phyloP scores from a whole-genome alignment of 495 filamentous ascomycete genomes.

The Podospora australis region DNA sequence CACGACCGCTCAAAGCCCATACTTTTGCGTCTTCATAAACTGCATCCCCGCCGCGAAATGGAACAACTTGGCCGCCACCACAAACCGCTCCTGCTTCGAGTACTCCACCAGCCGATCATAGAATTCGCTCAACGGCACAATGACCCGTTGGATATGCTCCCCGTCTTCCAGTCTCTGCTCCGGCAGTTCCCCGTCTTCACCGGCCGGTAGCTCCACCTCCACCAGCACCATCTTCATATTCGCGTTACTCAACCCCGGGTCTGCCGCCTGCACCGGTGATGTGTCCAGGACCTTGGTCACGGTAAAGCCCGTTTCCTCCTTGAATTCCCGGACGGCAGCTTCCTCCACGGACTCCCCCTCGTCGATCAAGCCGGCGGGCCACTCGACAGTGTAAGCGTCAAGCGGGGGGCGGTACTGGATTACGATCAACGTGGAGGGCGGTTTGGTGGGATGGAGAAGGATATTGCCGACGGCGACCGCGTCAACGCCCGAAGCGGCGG shows the following conservation, averaged over 20 bases:
- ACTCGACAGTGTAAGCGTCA: conserved; percentile 68
- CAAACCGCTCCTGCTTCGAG: conserved; percentile 26
- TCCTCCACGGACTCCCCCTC: conserved; percentile 68
- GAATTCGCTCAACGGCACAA: conserved; percentile 56
- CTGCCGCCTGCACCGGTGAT: conserved; percentile 33
- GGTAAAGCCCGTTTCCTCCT: conserved; percentile 82
- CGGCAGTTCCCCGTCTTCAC: conserved; percentile 43
- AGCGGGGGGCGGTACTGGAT: conserved; percentile 72
- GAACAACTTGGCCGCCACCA: conserved; percentile 39
- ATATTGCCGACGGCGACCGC: conserved; percentile 52
- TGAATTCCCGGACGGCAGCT: conserved; percentile 77
- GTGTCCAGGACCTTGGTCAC: conserved; percentile 23
- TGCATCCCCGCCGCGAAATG: conserved; percentile 41
- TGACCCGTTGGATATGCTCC: conserved; percentile 77
- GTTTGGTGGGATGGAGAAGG: conserved; percentile 41
- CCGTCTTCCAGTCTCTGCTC: conserved; percentile 71
- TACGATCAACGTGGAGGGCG: conserved; percentile 45
- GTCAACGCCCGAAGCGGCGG: conserved; percentile 40
- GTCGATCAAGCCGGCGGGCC: conserved; percentile 80
- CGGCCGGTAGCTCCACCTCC: conserved; percentile 58
- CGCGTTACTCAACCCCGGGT: conserved; percentile 72
- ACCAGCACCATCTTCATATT: conserved; percentile 79
- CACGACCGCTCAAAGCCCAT: conserved; percentile 20
- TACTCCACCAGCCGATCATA: conserved; percentile 44
- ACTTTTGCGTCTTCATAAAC: conserved; percentile 33